Percentiles rank a stretch among this genome's conserved stretches.
These are phyloP conservation scores for Aspergillus alliaceus DNA, from an alignment of 2,329 filamentous ascomycete genomes.

Conservation along the genomic window DNA sequence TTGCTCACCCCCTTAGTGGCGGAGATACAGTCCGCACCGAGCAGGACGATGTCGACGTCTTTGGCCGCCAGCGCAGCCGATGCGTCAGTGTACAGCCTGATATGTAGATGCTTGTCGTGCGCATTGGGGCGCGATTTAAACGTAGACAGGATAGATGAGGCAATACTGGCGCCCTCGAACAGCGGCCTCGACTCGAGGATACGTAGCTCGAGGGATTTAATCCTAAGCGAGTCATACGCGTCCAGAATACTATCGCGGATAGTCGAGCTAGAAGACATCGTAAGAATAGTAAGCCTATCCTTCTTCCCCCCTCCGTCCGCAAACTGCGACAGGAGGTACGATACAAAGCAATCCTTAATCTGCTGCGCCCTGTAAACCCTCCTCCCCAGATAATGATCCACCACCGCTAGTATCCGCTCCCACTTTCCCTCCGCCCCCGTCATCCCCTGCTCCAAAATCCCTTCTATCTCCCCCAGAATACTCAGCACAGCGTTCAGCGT, in stretches of 20 bases:
- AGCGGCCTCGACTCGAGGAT: conserved; percentile 67
- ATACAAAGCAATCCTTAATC: conserved; percentile 26
- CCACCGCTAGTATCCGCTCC: conserved; percentile 22
- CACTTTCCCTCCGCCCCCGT: conserved; percentile 9
- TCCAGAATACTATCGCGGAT: conserved; percentile 53
- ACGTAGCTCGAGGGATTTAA: conserved; percentile 52
- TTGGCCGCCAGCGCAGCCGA: conserved; percentile 55
- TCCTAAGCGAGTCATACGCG: conserved; percentile 34
- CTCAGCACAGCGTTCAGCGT: conserved; percentile 45
- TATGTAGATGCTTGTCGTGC: conserved; percentile 27
- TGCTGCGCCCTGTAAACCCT: conserved; percentile 22
- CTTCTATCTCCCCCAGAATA: conserved; percentile 24
- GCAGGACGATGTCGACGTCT: conserved; percentile 57
- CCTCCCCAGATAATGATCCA: conserved; percentile 27
- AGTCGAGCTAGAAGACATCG: conserved; percentile 64
- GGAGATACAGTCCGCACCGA: conserved; percentile 66
- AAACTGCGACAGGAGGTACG: conserved; percentile 24
- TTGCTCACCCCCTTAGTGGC: conserved; percentile 61
- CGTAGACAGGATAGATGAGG: conserved; percentile 37
- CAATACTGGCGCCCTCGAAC: conserved; percentile 63
- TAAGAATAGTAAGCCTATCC: conserved; percentile 54
- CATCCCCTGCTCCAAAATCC: conserved; percentile 19
- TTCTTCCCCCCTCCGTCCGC: background rate
- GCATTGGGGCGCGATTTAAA: conserved; percentile 21
- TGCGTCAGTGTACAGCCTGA: conserved; percentile 62